These are phyloP conservation scores for Fusarium sp. DNA, from an alignment of 2,329 filamentous ascomycete species.

Conservation along the genomic window DNA sequence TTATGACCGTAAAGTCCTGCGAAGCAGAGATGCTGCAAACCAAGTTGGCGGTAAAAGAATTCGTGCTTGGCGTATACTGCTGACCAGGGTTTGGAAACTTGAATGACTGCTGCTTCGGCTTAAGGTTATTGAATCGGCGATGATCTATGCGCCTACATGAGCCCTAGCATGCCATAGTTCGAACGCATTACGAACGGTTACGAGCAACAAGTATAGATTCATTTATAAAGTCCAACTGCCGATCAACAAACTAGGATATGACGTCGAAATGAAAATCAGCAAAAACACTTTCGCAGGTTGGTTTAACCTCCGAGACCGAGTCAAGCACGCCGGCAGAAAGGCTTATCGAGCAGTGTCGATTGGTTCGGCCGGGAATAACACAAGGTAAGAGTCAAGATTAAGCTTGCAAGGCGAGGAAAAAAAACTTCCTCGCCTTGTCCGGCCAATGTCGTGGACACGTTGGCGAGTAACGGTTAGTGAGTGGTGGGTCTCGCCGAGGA, in stretches of 20 bases:
- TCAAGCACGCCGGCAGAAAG: slow-evolving; percentile 12
- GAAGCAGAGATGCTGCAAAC: neutral
- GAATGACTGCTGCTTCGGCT: neutral
- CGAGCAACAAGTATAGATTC: neutral
- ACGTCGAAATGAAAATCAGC: slow-evolving; percentile 11
- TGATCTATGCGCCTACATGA: slow-evolving; percentile 37
- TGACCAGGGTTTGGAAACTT: neutral
- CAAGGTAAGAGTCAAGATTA: slow-evolving; percentile 4
- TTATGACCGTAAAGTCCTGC: no score
- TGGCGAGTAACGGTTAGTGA: slow-evolving; percentile 40
- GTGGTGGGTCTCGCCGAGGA: slow-evolving; percentile 44
- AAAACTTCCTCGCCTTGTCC: slow-evolving; percentile 22
- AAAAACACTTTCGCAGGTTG: slow-evolving; percentile 5
- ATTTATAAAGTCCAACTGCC: neutral
- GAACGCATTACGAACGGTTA: slow-evolving; percentile 6
- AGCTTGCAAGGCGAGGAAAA: slow-evolving; percentile 27
- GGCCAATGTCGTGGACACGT: slow-evolving; percentile 43
- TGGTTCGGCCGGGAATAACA: slow-evolving; percentile 30
- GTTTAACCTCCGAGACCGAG: slow-evolving; percentile 22
- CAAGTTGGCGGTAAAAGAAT: neutral
- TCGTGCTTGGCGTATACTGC: neutral
- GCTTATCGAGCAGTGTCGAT: slow-evolving; percentile 32
- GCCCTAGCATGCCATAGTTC: slow-evolving; percentile 10
- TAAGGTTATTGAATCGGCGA: slow-evolving; percentile 31
- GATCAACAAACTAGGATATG: slow-evolving; percentile 3